Conservation (phyloP, 352 stramenopile species). For the Saprolegnia diclina region DNA sequence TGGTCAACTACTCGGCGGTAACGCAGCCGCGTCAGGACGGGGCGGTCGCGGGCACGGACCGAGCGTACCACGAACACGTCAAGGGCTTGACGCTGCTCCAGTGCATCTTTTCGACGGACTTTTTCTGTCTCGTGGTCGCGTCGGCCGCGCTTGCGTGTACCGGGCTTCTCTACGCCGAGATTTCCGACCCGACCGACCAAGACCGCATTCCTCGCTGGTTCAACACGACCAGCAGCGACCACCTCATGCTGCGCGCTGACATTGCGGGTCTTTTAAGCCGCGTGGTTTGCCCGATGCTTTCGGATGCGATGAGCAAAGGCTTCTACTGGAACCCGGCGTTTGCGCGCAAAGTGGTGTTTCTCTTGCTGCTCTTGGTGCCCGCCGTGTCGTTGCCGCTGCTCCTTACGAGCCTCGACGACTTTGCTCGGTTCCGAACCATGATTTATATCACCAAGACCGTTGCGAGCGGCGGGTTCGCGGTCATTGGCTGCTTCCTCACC, state of each 20-base stretch:
- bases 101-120: conserved; percentile 20
- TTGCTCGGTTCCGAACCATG: not conserved
- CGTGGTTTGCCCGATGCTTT: not conserved
- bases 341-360: conserved; percentile 16
- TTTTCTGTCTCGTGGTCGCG: not conserved
- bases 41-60: conserved; percentile 9
- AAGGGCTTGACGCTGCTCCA: not conserved
- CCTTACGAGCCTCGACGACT: not conserved
- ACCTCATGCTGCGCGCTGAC: not conserved
- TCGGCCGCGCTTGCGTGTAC: conserved; percentile 8
- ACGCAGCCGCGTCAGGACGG: not conserved
- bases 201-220: not conserved
- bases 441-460: not conserved
- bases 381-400: not conserved
- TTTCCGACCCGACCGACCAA: not conserved
- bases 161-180: conserved; percentile 33
- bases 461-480: not conserved
- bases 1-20: conserved; percentile 20
- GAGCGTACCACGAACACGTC: conserved; percentile 13
- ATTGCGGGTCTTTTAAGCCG: not conserved
- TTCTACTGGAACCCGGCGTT: conserved; percentile 23
- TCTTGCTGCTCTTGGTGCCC: not conserved
- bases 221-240: not conserved
- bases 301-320: conserved; percentile 4
- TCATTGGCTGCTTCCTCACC: conserved; percentile 23